A percentile compares a stretch with the other conserved stretches of the same genome.
Evolutionary conservation across 1,139 yeast species (phyloP).

Genomic region (Kurtzmaniella quercitrusa): DNA sequence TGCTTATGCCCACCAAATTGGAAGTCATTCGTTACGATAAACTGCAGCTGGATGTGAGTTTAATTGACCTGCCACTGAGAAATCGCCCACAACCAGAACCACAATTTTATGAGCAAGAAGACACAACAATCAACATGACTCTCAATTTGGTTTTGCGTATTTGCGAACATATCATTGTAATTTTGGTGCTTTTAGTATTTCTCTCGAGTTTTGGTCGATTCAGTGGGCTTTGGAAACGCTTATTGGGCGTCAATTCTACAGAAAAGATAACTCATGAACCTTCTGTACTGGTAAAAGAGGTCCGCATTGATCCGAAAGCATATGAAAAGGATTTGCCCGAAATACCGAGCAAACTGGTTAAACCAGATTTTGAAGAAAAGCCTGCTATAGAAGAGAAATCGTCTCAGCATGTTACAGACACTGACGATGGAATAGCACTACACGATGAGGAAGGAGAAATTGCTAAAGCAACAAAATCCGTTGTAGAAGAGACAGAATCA

Average conservation of each 20-base stretch:
- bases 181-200: slow-evolving; percentile 26
- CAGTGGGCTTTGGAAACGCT: slow-evolving; percentile 17
- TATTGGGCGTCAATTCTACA: slow-evolving; percentile 11
- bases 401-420: background rate
- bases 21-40: slow-evolving; percentile 3
- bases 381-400: background rate
- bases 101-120: slow-evolving; percentile 8
- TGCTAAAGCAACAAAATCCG: slow-evolving; percentile 2
- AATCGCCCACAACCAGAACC: slow-evolving; percentile 5
- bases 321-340: slow-evolving; percentile 1
- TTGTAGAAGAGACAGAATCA: slow-evolving; percentile 9
- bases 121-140: slow-evolving; percentile 8
- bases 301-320: slow-evolving; percentile 1
- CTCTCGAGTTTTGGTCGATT: slow-evolving; percentile 37
- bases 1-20: slow-evolving; percentile 18
- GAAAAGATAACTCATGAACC: background rate
- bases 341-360: background rate
- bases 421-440: background rate
- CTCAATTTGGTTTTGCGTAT: slow-evolving; percentile 26
- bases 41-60: background rate
- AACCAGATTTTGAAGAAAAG: background rate
- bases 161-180: slow-evolving; percentile 47
- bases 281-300: background rate
- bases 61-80: slow-evolving; percentile 1
- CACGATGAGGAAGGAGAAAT: slow-evolving; percentile 3